Percentiles rank a stretch among this genome's conserved stretches.
Evolutionary conservation across 805 yeast genomes (phyloP).

Genomic region (Saccharomycopsis malanga): DNA sequence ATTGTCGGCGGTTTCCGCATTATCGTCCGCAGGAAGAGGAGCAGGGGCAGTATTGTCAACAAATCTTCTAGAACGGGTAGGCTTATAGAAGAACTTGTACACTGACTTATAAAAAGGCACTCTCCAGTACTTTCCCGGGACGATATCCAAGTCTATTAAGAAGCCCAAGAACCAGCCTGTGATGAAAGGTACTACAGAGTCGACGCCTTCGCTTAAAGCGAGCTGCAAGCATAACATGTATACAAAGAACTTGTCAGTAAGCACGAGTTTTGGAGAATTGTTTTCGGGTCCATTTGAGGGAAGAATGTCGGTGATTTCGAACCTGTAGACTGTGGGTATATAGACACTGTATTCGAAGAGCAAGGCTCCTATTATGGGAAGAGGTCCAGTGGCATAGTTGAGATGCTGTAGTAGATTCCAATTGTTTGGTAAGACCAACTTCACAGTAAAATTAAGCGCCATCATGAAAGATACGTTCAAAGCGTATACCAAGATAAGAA

Average conservation of each 20-base stretch:
- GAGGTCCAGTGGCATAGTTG: conserved; percentile 26
- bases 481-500: conserved; percentile 11
- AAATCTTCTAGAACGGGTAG: not conserved
- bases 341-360: conserved; percentile 27
- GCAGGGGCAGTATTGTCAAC: not conserved
- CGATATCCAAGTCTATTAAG: conserved; percentile 27
- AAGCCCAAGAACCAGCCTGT: conserved; percentile 30
- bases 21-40: not conserved
- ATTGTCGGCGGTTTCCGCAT: not conserved
- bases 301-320: conserved; percentile 26
- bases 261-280: conserved; percentile 3
- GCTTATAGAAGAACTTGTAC: conserved; percentile 9
- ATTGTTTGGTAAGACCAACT: conserved; percentile 9
- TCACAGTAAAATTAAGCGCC: conserved; percentile 4
- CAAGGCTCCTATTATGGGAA: conserved; percentile 29
- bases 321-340: conserved; percentile 32
- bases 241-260: conserved; percentile 29
- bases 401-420: conserved; percentile 17
- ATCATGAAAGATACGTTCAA: conserved; percentile 4
- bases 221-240: conserved; percentile 29
- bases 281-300: conserved; percentile 12
- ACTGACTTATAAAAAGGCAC: conserved; percentile 25
- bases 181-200: conserved; percentile 25
- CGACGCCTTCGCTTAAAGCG: conserved; percentile 25
- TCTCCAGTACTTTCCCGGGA: conserved; percentile 32